Conservation (phyloP, 805 yeast genomes). For the Suhomyces xylopsoci region DNA sequence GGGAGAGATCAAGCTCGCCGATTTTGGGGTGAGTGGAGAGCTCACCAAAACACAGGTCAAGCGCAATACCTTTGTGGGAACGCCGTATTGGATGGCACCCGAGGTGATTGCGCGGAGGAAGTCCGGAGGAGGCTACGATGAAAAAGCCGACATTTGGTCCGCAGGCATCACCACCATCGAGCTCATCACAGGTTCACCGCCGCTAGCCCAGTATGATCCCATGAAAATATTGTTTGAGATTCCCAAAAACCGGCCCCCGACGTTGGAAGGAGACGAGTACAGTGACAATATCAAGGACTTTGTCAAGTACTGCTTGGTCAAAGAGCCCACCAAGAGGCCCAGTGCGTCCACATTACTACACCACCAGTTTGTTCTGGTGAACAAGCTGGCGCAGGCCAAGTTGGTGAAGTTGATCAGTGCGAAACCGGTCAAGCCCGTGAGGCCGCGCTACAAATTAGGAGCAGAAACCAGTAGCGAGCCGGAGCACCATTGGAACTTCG, state of each 20-base stretch:
- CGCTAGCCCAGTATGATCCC: constrained; percentile 69
- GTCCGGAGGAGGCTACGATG: constrained; percentile 58
- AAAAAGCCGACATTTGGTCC: constrained; percentile 94
- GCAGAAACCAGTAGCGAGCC: background rate
- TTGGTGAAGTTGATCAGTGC: constrained; percentile 36
- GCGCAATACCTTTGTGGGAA: constrained; percentile 83
- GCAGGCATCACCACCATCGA: constrained; percentile 91
- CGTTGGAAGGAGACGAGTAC: constrained; percentile 39
- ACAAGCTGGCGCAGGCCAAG: constrained; percentile 21
- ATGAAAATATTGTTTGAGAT: constrained; percentile 71
- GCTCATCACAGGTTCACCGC: constrained; percentile 78
- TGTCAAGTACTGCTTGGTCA: constrained; percentile 61
- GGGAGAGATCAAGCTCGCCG: constrained; percentile 80
- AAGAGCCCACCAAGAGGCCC: constrained; percentile 65
- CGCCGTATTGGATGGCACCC: constrained; percentile 99
- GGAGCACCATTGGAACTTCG: constrained; percentile 16
- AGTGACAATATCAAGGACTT: constrained; percentile 62
- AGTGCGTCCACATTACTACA: constrained; percentile 54
- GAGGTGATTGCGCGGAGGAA: constrained; percentile 63
- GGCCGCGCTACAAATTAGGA: constrained; percentile 4
- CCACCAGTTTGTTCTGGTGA: constrained; percentile 47
- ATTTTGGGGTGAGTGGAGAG: constrained; percentile 92
- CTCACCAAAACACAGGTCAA: constrained; percentile 51
- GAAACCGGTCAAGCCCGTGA: constrained; percentile 23
- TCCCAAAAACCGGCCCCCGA: constrained; percentile 65